A percentile compares a stretch with the other conserved stretches of the same genome.
These are phyloP conservation scores for Nannochloris sp. DNA, from an alignment of 139 green algal genomes.

Conservation along the genomic window DNA sequence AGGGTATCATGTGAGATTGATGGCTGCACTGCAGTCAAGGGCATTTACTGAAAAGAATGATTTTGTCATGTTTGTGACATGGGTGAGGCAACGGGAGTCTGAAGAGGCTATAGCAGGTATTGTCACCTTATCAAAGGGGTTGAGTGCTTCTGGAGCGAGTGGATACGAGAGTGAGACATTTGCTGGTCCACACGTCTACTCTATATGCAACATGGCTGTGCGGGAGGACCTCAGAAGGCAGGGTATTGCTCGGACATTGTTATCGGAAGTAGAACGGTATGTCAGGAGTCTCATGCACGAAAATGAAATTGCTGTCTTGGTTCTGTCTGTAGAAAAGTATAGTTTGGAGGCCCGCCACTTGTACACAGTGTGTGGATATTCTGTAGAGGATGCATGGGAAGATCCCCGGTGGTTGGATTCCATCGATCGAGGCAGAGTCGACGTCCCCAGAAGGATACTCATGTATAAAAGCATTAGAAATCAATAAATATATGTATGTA, in stretches of 20 bases:
- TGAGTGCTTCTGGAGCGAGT: slow-evolving; percentile 3
- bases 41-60: neutral
- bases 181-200: neutral
- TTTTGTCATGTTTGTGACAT: slow-evolving; percentile 9
- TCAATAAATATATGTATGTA: neutral
- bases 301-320: neutral
- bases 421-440: slow-evolving; percentile 11
- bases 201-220: slow-evolving; percentile 22
- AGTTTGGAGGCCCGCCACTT: slow-evolving; percentile 13
- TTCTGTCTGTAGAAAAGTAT: slow-evolving; percentile 12
- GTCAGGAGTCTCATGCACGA: neutral
- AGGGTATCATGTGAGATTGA: slow-evolving; percentile 6
- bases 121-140: slow-evolving; percentile 10
- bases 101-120: neutral
- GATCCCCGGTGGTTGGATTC: slow-evolving; percentile 13
- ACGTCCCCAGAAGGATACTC: slow-evolving; percentile 1
- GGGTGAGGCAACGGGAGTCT: neutral
- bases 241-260: slow-evolving; percentile 12
- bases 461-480: slow-evolving; percentile 21
- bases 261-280: slow-evolving; percentile 9
- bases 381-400: slow-evolving; percentile 13
- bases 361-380: slow-evolving; percentile 13
- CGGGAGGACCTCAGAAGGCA: neutral
- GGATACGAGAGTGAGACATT: slow-evolving; percentile 6
- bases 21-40: slow-evolving; percentile 12